Conservation (phyloP, 2,329 filamentous ascomycete species). For the Scedosporium minutisporum region DNA sequence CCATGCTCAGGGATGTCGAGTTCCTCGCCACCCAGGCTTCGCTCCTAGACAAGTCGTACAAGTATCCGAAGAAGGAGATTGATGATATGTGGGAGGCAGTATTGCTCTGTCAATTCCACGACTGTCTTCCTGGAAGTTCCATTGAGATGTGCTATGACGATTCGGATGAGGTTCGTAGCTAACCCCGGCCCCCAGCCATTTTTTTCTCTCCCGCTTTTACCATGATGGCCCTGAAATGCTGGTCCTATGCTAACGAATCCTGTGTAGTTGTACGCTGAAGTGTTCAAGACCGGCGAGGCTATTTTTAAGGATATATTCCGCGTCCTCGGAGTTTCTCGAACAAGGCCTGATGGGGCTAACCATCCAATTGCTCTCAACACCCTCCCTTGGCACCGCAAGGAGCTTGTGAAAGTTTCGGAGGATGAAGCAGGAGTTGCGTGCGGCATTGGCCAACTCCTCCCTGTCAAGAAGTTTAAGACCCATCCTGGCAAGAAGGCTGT, state of each 20-base stretch:
- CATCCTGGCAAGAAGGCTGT: constrained; percentile 37
- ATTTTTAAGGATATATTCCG: constrained; percentile 61
- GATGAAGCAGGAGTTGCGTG: constrained; percentile 44
- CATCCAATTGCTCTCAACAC: constrained; percentile 67
- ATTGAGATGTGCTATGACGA: constrained; percentile 99
- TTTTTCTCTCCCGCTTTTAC: background rate
- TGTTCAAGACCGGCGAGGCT: constrained; percentile 68
- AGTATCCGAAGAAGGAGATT: constrained; percentile 88
- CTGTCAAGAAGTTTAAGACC: constrained; percentile 39
- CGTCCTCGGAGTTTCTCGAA: constrained; percentile 52
- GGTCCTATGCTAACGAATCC: constrained; percentile 14
- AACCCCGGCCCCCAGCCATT: too few relatives aligned
- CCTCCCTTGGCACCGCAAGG: constrained; percentile 72
- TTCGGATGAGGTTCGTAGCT: constrained; percentile 58
- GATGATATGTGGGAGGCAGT: constrained; percentile 93
- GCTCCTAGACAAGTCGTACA: constrained; percentile 61
- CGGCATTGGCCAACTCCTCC: constrained; percentile 43
- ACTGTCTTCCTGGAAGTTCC: constrained; percentile 86
- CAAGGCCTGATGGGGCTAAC: constrained; percentile 27
- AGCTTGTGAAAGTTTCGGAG: constrained; percentile 57
- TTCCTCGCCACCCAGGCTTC: constrained; percentile 79
- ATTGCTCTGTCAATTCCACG: constrained; percentile 92
- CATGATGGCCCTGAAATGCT: background rate
- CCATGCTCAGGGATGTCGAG: constrained; percentile 78
- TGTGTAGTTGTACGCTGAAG: constrained; percentile 62